A percentile compares a stretch with the other conserved stretches of the same genome.
phyloP scores from a whole-genome alignment of 495 filamentous ascomycete species.

The Lepraria neglecta region DNA sequence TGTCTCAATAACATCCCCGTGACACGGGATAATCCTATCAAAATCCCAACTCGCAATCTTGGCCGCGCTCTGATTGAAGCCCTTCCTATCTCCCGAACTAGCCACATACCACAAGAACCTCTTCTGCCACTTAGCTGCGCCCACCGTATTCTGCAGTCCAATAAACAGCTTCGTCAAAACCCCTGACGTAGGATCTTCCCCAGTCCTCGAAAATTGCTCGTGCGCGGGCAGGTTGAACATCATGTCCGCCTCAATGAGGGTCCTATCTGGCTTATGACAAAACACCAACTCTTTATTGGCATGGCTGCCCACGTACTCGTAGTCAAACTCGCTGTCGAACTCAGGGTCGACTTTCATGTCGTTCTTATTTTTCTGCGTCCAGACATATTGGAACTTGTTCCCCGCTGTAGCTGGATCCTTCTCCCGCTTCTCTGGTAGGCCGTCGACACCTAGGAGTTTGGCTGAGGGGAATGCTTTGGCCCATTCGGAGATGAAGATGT shows the following conservation, averaged over 20 bases:
- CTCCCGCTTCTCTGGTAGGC: constrained; percentile 77
- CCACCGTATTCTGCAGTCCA: constrained; percentile 53
- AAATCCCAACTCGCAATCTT: constrained; percentile 79
- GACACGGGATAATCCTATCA: constrained; percentile 81
- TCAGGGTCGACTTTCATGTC: constrained; percentile 57
- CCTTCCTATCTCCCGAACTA: constrained; percentile 54
- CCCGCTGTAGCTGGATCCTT: constrained; percentile 57
- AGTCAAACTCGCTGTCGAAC: constrained; percentile 80
- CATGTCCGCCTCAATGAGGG: constrained; percentile 86
- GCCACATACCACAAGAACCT: constrained; percentile 75
- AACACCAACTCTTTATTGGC: constrained; percentile 83
- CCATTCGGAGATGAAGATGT: constrained; percentile 85
- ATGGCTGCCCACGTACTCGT: constrained; percentile 76
- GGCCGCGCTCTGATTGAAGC: constrained; percentile 60
- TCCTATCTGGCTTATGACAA: constrained; percentile 68
- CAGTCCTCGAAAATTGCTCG: constrained; percentile 74
- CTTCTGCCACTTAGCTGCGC: constrained; percentile 66
- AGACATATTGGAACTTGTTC: constrained; percentile 63
- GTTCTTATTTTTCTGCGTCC: constrained; percentile 50
- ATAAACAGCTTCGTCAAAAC: constrained; percentile 58
- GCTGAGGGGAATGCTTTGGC: constrained; percentile 69
- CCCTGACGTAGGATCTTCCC: constrained; percentile 48
- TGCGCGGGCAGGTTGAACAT: constrained; percentile 84
- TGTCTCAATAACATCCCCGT: constrained; percentile 83
- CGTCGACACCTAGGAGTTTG: constrained; percentile 75